Base-by-base conservation (phyloP, 331 rosid genomes). In the Quercus phellos region DNA sequence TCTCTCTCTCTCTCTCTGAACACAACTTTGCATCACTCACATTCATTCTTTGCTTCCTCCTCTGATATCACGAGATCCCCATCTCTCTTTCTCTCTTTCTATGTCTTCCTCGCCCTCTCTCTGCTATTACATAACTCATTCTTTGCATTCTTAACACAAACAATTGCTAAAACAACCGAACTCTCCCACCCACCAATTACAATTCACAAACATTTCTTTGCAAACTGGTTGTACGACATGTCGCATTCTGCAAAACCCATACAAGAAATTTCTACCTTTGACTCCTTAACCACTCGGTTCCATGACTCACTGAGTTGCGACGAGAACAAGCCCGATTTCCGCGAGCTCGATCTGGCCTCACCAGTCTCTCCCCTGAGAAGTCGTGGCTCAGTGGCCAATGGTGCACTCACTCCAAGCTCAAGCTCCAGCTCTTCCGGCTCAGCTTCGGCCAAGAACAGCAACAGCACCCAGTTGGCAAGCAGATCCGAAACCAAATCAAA, bases 351-450 rank as follows among this genome's bases (percentile, higher is more conserved):
- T 94, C 94, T 92, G 72, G 98, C 98, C 59, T 94, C 99, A 3
- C 99, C 99, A 2, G 93, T 92, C 67, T 94, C 99, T 53, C 98
- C 99, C 16, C 86, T 94, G 64, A 85, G 97, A 58, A 74, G 90
- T 10, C 92, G 91, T 1, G 46, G 46, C 46, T 38, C 46, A 9
- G 46, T 38, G 46, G 46, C 46, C 46, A 38, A 38, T 38, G 46
- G 46, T 38, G 46, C 46, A 38, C 12, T 38, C 12, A 38, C 46
- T 38, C 9, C 46, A 8, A 38, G 46, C 12, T 38, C 46, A 38
- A 92, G 99, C 59, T 94, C 99, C 2, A 91, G 98, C 75, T 94
- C 99, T 0, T 94, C 99, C 2, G 99, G 99, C 75, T 92, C 98
- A 59, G 78, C 84, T 24, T 94, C 98, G 9, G 97, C 97, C 18